phyloP scores from a whole-genome alignment of 2,329 filamentous ascomycete species.

The Pochonia chlamydosporia region DNA sequence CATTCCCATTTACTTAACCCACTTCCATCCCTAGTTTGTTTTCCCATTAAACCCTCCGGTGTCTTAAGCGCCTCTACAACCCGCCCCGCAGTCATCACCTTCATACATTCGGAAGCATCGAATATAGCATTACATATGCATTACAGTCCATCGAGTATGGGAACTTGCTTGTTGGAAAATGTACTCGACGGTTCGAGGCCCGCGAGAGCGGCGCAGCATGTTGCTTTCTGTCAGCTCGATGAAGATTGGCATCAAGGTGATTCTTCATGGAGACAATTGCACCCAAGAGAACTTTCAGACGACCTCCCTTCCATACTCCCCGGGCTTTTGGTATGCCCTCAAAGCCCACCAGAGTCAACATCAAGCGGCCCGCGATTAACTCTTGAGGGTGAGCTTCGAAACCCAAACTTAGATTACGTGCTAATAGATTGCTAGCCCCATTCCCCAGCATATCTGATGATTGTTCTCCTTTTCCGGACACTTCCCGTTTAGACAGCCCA shows the following conservation, averaged over 20 bases:
- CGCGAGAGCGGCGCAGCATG: conserved; percentile 10
- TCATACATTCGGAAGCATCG: conserved; percentile 5
- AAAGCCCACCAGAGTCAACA: conserved; percentile 25
- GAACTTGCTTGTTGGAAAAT: conserved; percentile 1
- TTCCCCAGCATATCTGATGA: conserved; percentile 17
- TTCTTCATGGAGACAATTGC: conserved; percentile 13
- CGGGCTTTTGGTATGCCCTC: conserved; percentile 15
- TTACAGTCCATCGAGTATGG: background rate
- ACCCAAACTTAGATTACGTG: background rate
- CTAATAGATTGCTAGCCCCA: conserved; percentile 12
- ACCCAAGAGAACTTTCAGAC: conserved; percentile 14
- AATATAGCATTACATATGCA: background rate
- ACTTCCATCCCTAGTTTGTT: conserved; percentile 17
- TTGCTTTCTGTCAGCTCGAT: conserved; percentile 7
- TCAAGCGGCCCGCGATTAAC: conserved; percentile 28
- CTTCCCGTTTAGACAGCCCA: conserved; percentile 11
- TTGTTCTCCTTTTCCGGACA: conserved; percentile 19
- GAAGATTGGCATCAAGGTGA: conserved; percentile 16
- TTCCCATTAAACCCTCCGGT: background rate
- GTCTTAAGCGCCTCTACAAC: conserved; percentile 4
- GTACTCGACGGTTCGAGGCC: conserved; percentile 10
- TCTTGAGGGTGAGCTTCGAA: conserved; percentile 21
- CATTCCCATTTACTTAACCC: conserved; percentile 17
- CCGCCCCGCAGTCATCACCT: conserved; percentile 1
- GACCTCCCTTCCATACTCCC: conserved; percentile 16